Evolutionary conservation across 805 yeast genomes (phyloP), one percentile per base, ranked within the genome.

Genomic region (Sporopachydermia lactativora): DNA sequence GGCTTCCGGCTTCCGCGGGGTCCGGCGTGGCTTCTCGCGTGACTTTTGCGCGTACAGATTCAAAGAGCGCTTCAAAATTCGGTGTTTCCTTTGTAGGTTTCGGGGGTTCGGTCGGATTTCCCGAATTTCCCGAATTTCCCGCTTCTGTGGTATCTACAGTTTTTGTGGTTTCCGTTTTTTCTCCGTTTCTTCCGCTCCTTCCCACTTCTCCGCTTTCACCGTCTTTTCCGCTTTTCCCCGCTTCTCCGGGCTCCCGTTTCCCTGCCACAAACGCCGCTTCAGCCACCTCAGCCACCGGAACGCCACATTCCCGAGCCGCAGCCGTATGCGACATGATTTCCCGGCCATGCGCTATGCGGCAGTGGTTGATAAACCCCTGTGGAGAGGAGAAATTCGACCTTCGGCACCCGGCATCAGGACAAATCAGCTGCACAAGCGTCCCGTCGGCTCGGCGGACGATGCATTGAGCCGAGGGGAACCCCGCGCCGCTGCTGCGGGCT

Each of bases 331-430:
- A 73, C 4, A 77, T 69, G 46, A 71, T 81, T 43, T 77, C 83
- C 42, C 70, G 72, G n/a, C 72, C 61, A 54, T 82, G 94, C 5
- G 86, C 81, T 17, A 79, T 68, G 43, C 92, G 64, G 41, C 80
- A 72, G 55, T 82, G 94, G 54, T 81, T 82, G 31, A 81, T 66
- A 48, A 82, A 80, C 13, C 92, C 92, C 52, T 82, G 92, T 0
- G 86, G 83, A 11, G 81, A 73, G 5, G 83, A 76, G 52, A 82
- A 82, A 45, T 80, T 81, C 35, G 75, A 67, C 40, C 88, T 57
- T 6, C 64, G 68, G 57, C 94, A 82, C 13, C n/a, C n/a, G 31
- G 31, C 13, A 39, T 67, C 70, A 1, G 76, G 72, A 54, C 94
- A 82, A 5, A 74, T 75, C 31, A 82, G 64, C 39, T 75, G 65